Conservation (phyloP, 1,284 basidiomycete species). For the Cryptococcus hybrid region DNA sequence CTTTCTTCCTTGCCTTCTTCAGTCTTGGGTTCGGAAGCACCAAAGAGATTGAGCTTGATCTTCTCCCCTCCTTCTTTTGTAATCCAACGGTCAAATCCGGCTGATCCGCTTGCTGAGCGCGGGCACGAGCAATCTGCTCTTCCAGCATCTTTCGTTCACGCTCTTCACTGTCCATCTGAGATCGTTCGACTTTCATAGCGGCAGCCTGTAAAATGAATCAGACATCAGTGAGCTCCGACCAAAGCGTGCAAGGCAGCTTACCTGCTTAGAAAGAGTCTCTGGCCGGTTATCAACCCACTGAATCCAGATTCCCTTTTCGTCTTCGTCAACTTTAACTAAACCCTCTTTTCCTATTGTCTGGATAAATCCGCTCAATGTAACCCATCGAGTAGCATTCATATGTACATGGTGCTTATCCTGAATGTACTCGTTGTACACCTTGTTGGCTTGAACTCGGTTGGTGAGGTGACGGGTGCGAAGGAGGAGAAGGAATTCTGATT, state of each 20-base stretch:
- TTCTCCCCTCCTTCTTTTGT: conserved; percentile 62
- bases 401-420: conserved; percentile 92
- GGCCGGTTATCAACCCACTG: conserved; percentile 97
- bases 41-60: conserved; percentile 42
- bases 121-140: conserved; percentile 90
- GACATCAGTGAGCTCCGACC: background rate
- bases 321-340: conserved; percentile 90
- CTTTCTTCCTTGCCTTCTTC: conserved; percentile 1
- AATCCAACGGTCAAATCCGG: conserved; percentile 58
- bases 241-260: conserved; percentile 42
- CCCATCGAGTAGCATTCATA: conserved; percentile 99
- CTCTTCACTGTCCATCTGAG: conserved; percentile 90
- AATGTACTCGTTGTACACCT: conserved; percentile 98
- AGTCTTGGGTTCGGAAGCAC: conserved; percentile 21
- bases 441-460: conserved; percentile 89
- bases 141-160: conserved; percentile 84
- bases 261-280: conserved; percentile 85
- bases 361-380: conserved; percentile 90
- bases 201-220: conserved; percentile 61
- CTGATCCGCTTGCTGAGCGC: conserved; percentile 26
- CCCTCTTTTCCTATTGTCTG: conserved; percentile 88
- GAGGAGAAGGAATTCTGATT: conserved; percentile 85
- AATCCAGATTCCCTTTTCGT: conserved; percentile 96
- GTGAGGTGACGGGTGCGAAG: conserved; percentile 78
- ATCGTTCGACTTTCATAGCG: conserved; percentile 85